A percentile compares a stretch with the other conserved stretches of the same genome.
Evolutionary conservation across 2,329 filamentous ascomycete genomes (phyloP).

Genomic region (Pseudogymnoascus sp.): DNA sequence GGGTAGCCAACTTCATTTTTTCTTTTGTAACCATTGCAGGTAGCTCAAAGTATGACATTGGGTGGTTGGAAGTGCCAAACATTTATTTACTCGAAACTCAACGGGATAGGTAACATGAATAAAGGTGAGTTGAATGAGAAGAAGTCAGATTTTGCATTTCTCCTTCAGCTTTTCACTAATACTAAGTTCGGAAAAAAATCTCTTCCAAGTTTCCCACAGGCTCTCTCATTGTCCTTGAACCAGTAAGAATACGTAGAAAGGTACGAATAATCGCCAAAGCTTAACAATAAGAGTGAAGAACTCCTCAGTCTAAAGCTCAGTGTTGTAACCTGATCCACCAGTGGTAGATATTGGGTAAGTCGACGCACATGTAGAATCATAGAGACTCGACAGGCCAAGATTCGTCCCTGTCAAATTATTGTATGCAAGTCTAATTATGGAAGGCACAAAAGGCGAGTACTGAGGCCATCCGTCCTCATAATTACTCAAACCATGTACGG

Average conservation of each 20-base stretch:
- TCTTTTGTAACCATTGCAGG: background rate
- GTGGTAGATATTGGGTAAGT: background rate
- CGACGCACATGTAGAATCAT: slow-evolving; percentile 21
- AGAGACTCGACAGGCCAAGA: slow-evolving; percentile 14
- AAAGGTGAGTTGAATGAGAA: background rate
- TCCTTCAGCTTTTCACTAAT: background rate
- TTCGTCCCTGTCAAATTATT: slow-evolving; percentile 19
- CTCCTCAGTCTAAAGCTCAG: background rate
- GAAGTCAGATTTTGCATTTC: background rate
- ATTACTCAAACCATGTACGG: slow-evolving; percentile 22
- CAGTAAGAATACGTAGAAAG: background rate
- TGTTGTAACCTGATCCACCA: background rate
- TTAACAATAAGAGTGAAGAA: background rate
- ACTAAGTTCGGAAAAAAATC: background rate
- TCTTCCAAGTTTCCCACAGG: background rate
- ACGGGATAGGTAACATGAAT: background rate
- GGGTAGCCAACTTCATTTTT: background rate
- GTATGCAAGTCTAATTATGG: slow-evolving; percentile 21
- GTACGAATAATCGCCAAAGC: background rate
- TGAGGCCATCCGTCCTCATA: slow-evolving; percentile 22
- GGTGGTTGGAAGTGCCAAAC: background rate
- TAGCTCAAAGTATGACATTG: background rate
- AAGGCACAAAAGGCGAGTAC: slow-evolving; percentile 16
- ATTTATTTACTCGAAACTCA: background rate
- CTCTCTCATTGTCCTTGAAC: background rate